Evolutionary conservation across 2,329 filamentous ascomycete genomes (phyloP).

Genomic region (Fusarium haematococcum): DNA sequence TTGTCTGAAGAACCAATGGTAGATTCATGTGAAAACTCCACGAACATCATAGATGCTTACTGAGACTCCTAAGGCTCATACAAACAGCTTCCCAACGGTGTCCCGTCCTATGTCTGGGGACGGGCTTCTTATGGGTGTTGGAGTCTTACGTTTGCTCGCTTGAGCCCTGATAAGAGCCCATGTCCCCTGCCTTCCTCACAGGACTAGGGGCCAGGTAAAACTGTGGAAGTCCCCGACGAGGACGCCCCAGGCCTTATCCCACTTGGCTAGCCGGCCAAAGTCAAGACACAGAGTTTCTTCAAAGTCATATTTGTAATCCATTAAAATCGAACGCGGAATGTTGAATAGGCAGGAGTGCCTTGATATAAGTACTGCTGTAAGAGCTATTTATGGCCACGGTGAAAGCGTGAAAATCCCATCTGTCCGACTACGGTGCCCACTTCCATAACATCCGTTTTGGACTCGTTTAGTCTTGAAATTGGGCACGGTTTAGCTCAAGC

Average conservation of each 20-base stretch:
- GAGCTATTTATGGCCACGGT: neutral
- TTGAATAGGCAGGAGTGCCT: neutral
- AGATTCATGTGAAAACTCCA: too few species aligned
- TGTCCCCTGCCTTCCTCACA: neutral
- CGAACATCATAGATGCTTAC: too few species aligned
- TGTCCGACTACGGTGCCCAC: neutral
- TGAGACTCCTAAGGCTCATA: too few species aligned
- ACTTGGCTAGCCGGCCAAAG: neutral
- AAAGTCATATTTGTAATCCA: neutral
- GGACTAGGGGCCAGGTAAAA: neutral
- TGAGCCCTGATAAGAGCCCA: neutral
- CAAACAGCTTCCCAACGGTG: too few species aligned
- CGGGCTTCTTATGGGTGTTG: too few species aligned
- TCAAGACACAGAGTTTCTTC: neutral
- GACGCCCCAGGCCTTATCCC: neutral
- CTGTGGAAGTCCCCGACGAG: neutral
- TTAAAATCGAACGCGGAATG: neutral
- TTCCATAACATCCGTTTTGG: neutral
- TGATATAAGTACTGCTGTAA: neutral
- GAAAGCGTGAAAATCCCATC: neutral
- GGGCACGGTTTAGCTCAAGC: neutral
- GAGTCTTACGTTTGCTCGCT: too few species aligned
- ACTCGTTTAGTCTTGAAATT: neutral
- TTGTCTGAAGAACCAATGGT: too few species aligned
- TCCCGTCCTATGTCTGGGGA: too few species aligned